Conservation (phyloP, 2,329 filamentous ascomycete species). For the Pyrenophora tritici-repentis region DNA sequence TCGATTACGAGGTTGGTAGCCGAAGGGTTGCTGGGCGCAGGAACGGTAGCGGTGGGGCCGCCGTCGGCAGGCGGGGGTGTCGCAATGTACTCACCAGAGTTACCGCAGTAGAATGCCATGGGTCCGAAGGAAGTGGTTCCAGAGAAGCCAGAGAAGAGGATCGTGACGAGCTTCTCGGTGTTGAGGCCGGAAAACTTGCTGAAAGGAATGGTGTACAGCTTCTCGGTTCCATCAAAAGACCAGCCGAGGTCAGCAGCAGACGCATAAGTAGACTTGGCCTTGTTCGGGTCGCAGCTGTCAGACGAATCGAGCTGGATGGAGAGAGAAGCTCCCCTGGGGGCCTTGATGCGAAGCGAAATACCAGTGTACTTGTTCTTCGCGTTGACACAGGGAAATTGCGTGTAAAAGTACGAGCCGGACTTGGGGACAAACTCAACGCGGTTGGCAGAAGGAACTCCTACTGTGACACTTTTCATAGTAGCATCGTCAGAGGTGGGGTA, state of each 20-base stretch:
- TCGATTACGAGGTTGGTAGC: conserved; percentile 62
- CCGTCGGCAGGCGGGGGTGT: conserved; percentile 49
- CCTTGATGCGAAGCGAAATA: conserved; percentile 61
- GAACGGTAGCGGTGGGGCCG: conserved; percentile 55
- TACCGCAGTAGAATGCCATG: conserved; percentile 64
- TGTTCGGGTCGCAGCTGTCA: conserved; percentile 51
- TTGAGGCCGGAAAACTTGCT: conserved; percentile 58
- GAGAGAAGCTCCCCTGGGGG: conserved; percentile 57
- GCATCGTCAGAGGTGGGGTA: conserved; percentile 62
- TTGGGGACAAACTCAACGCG: conserved; percentile 59
- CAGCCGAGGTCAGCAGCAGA: conserved; percentile 60
- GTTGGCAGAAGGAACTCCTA: conserved; percentile 52
- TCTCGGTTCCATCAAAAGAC: conserved; percentile 64
- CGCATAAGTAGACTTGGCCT: conserved; percentile 43
- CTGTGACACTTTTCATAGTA: conserved; percentile 62
- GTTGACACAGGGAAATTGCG: conserved; percentile 60
- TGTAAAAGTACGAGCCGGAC: conserved; percentile 62
- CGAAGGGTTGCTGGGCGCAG: conserved; percentile 57
- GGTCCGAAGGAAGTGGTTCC: conserved; percentile 59
- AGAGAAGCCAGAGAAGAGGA: conserved; percentile 57
- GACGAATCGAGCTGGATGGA: conserved; percentile 58
- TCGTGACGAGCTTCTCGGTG: conserved; percentile 56
- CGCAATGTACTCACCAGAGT: conserved; percentile 57
- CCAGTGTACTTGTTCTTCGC: conserved; percentile 59
- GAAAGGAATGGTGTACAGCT: conserved; percentile 64